Evolutionary conservation across 306 rosid species (phyloP), one percentile per base, ranked within the genome.

Genomic region (Cercis canadensis): DNA sequence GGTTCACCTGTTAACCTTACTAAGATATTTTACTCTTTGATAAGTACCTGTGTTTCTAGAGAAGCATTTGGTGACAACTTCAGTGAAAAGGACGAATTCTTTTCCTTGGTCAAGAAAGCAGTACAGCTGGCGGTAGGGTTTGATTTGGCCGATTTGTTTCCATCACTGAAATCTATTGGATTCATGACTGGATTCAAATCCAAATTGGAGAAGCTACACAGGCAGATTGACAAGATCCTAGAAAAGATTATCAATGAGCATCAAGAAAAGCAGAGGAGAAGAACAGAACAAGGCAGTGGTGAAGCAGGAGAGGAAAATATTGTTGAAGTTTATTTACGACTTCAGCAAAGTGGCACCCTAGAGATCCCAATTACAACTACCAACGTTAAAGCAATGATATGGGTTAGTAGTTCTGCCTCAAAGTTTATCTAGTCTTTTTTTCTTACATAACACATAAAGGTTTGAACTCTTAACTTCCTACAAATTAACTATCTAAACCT

Each of bases 1-100:
- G 60, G 70, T 0, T 69, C 74, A 1, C 18, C 70, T 4, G 39
- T 81, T 40, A 54, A 75, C 65, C 57, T 80, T 2, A 63, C 80
- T 1, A 6, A 63, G 19, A 43, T 7, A 0, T 14, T 58, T 5
- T 14, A 3, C 12, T 13, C 41, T 18, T 43, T 54, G 6, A 34
- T 19, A 2, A 55, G 12, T 4, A n/a, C 43, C 4, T 1, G 33
- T 15, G 7, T 58, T 3, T 32, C 13, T 36, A 58, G 37, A 32
- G 45, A 41, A 34, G 64, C 45, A 18, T 63, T 74, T 45, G 66
- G 65, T 0, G 13, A 18, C 32, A 65, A 45, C 11, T 44, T 40
- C 39, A 45, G 45, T 13, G 66, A 74, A n/a, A 6, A 33, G 12
- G 4, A 5, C 12, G 29, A 24, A 3, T 24, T 24, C 29, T 24